Percentiles rank a stretch among this genome's conserved stretches.
Conservation (phyloP, 805 yeast genomes). For the Wickerhamiella allomyrinae region DNA sequence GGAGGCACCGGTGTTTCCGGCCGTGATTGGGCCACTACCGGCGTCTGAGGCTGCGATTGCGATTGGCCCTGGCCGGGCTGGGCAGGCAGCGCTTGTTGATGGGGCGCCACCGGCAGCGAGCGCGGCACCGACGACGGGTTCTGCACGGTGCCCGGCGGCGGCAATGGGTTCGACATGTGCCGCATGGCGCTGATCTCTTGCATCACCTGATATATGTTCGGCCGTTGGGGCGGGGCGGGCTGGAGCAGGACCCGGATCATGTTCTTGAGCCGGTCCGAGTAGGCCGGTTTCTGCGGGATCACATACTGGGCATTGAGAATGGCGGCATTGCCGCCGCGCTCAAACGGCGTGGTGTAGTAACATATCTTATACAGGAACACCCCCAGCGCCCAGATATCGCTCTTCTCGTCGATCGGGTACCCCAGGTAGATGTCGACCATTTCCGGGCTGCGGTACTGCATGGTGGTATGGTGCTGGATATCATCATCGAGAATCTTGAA, state of each 20-base stretch:
- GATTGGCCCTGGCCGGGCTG: background rate
- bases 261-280: constrained; percentile 56
- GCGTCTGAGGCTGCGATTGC: background rate
- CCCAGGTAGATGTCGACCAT: constrained; percentile 83
- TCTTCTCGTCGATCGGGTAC: constrained; percentile 74
- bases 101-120: constrained; percentile 2
- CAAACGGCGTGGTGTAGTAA: constrained; percentile 91
- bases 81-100: background rate
- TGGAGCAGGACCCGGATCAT: constrained; percentile 67
- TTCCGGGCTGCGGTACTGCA: constrained; percentile 91
- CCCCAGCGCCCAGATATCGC: constrained; percentile 96
- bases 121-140: constrained; percentile 2
- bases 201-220: constrained; percentile 72
- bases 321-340: constrained; percentile 66
- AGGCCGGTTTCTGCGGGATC: constrained; percentile 56
- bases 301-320: constrained; percentile 71
- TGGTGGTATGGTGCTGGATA: constrained; percentile 80
- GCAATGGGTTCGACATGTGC: constrained; percentile 38
- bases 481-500: constrained; percentile 70
- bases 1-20: no score
- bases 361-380: constrained; percentile 79
- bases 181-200: constrained; percentile 47
- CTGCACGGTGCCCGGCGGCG: background rate
- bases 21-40: no score
- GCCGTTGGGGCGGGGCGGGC: constrained; percentile 70